Evolutionary conservation across 202 grass and related monocot species (phyloP).

Genomic region (Zizania palustris): DNA sequence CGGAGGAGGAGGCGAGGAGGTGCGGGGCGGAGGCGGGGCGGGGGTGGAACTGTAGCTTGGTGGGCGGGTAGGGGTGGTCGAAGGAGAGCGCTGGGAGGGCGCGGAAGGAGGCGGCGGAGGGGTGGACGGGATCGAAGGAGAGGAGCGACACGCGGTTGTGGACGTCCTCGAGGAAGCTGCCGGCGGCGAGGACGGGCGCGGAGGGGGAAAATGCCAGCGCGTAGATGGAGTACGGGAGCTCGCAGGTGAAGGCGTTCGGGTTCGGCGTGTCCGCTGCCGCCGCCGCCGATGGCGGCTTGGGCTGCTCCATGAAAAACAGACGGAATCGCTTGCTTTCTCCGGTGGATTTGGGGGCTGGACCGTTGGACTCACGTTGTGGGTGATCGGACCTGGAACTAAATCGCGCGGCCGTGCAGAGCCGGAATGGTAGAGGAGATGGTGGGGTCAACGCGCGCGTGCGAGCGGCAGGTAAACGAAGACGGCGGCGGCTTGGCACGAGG

Average conservation of each 20-base stretch:
- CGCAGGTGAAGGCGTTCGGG: conserved; percentile 76
- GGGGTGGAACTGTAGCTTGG: conserved; percentile 91
- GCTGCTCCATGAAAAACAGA: conserved; percentile 42
- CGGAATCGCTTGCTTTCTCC: neutral
- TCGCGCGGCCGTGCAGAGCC: neutral
- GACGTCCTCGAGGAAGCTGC: conserved; percentile 85
- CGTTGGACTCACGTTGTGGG: no score
- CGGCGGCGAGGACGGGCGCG: conserved; percentile 70
- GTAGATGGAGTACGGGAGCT: conserved; percentile 84
- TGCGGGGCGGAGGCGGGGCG: conserved; percentile 38
- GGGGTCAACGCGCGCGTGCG: conserved; percentile 35
- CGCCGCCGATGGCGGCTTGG: conserved; percentile 38
- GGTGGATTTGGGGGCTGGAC: conserved; percentile 21
- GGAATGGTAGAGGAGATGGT: neutral
- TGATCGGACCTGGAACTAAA: neutral
- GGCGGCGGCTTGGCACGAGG: conserved; percentile 6
- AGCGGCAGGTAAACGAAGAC: conserved; percentile 12
- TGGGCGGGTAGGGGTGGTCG: conserved; percentile 88
- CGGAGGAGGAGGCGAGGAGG: conserved; percentile 73
- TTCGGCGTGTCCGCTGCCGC: conserved; percentile 46
- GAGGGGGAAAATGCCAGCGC: conserved; percentile 83
- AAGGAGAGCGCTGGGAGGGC: conserved; percentile 72
- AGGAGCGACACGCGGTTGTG: conserved; percentile 83
- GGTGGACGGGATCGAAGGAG: conserved; percentile 67
- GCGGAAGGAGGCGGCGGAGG: conserved; percentile 61